Evolutionary conservation across 2,329 filamentous ascomycete genomes (phyloP).

Genomic region (Scorias spongiosa): DNA sequence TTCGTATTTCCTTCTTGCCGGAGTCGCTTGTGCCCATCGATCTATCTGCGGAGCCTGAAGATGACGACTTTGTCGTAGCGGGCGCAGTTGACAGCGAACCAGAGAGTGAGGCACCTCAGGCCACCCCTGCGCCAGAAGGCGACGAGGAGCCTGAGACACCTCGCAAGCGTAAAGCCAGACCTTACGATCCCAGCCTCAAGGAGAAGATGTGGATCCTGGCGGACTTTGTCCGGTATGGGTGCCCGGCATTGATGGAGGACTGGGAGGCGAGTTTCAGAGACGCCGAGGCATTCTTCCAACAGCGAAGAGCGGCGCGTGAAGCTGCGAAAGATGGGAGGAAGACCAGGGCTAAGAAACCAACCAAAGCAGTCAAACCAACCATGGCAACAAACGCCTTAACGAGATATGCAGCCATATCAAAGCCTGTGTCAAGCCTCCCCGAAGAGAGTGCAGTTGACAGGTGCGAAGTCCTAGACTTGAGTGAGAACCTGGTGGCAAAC

Average conservation of each 20-base stretch:
- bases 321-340: slow-evolving; percentile 6
- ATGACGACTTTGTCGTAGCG: slow-evolving; percentile 28
- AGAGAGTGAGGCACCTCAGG: slow-evolving; percentile 9
- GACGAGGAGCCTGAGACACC: slow-evolving; percentile 18
- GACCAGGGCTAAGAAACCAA: slow-evolving; percentile 3
- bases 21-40: slow-evolving; percentile 64
- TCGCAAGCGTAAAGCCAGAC: slow-evolving; percentile 26
- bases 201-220: slow-evolving; percentile 57
- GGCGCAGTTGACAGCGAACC: slow-evolving; percentile 20
- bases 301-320: slow-evolving; percentile 11
- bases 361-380: slow-evolving; percentile 1
- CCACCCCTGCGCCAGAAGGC: slow-evolving; percentile 2
- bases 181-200: slow-evolving; percentile 50
- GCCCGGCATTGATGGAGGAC: slow-evolving; percentile 48
- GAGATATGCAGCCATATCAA: slow-evolving; percentile 8
- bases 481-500: neutral
- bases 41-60: slow-evolving; percentile 58
- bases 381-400: slow-evolving; percentile 8
- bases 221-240: slow-evolving; percentile 46
- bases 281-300: slow-evolving; percentile 14
- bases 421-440: neutral
- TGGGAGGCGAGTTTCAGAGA: slow-evolving; percentile 39
- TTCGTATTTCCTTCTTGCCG: slow-evolving; percentile 66
- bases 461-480: neutral
- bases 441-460: neutral